Evolutionary conservation across 2,329 filamentous ascomycete species (phyloP).

Genomic region (Pseudopyrenochaeta lycopersici): DNA sequence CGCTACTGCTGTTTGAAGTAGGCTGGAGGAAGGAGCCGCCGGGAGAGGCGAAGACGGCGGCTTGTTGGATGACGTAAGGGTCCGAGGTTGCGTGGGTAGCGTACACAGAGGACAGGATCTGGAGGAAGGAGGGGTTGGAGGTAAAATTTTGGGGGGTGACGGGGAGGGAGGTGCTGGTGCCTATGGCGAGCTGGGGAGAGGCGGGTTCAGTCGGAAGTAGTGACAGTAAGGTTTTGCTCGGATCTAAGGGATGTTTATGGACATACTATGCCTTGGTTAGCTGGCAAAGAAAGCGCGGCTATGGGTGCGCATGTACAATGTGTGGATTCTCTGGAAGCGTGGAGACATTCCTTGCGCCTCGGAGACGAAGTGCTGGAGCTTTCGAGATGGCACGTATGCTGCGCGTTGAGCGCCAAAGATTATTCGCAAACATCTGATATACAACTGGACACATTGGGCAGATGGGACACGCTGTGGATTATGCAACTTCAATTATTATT

Average conservation of each 20-base stretch:
- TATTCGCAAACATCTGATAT: conserved; percentile 31
- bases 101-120: conserved; percentile 65
- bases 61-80: conserved; percentile 65
- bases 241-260: conserved; percentile 55
- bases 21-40: conserved; percentile 58
- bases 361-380: conserved; percentile 27
- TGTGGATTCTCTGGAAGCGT: conserved; percentile 57
- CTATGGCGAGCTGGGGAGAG: conserved; percentile 63
- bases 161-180: conserved; percentile 63
- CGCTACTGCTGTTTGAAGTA: conserved; percentile 55
- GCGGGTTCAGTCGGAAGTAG: conserved; percentile 65
- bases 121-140: conserved; percentile 65
- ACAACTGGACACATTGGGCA: conserved; percentile 16
- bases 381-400: conserved; percentile 15
- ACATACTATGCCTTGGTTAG: conserved; percentile 54
- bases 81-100: conserved; percentile 63
- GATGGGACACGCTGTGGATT: neutral
- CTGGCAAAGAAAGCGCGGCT: neutral
- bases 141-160: conserved; percentile 65
- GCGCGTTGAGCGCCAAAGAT: conserved; percentile 28
- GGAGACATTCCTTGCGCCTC: conserved; percentile 39
- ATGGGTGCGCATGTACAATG: conserved; percentile 39
- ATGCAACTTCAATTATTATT: neutral
- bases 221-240: conserved; percentile 60
- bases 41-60: conserved; percentile 67